These are phyloP conservation scores for Silene vulgaris DNA, from an alignment of 179 eudicot genomes.

Conservation along the genomic window DNA sequence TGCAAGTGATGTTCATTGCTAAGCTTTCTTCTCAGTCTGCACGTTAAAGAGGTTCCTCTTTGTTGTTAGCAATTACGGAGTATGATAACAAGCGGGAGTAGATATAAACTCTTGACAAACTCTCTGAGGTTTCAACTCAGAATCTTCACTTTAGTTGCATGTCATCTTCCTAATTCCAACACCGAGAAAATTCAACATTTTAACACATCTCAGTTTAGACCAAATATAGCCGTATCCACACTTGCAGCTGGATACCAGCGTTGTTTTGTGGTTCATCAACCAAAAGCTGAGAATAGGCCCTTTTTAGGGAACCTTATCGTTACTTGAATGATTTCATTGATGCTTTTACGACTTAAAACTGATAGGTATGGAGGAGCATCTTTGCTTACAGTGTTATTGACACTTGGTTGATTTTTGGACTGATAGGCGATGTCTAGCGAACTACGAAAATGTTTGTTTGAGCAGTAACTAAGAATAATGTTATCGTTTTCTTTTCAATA, in stretches of 20 bases:
- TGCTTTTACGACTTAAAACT: not conserved
- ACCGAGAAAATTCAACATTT: too few species aligned
- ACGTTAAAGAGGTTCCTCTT: not conserved
- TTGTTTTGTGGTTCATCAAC: too few species aligned
- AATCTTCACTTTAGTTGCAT: too few species aligned
- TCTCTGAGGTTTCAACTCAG: not conserved
- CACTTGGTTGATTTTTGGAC: not conserved
- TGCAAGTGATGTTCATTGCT: not conserved
- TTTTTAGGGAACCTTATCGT: not conserved
- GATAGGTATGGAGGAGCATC: not conserved
- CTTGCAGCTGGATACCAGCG: too few species aligned
- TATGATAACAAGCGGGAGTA: not conserved
- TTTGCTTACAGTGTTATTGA: not conserved
- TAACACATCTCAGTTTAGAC: too few species aligned
- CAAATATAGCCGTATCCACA: too few species aligned
- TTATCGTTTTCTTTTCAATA: not conserved
- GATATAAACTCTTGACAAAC: not conserved
- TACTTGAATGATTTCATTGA: not conserved
- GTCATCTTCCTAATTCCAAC: too few species aligned
- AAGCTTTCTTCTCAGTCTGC: not conserved
- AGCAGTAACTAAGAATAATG: not conserved
- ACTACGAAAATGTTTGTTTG: too few species aligned
- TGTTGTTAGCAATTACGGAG: not conserved
- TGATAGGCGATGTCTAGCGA: not conserved
- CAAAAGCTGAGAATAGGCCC: too few species aligned